Percentiles rank a stretch among this genome's conserved stretches.
Evolutionary conservation across 495 filamentous ascomycete species (phyloP).

Genomic region (Venustampulla echinocandica): DNA sequence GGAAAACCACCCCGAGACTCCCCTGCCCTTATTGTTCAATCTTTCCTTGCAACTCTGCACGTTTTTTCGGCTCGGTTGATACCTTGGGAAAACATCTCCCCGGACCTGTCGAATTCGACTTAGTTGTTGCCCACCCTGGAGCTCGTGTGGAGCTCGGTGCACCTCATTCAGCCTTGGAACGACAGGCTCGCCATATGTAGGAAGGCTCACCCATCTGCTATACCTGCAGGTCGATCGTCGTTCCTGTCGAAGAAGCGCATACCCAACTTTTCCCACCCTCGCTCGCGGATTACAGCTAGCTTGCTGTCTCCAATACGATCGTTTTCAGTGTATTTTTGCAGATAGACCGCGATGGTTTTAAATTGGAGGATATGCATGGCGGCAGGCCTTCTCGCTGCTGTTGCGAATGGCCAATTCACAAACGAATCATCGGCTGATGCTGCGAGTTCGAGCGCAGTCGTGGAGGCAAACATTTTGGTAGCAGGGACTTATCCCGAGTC

Average conservation of each 20-base stretch:
- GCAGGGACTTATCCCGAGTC: not conserved
- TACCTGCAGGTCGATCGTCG: constrained; percentile 5
- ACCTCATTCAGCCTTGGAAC: constrained; percentile 9
- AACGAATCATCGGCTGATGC: not conserved
- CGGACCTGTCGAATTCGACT: constrained; percentile 1
- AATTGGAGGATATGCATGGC: constrained; percentile 1
- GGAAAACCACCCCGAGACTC: not conserved
- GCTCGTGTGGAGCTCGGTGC: constrained; percentile 5
- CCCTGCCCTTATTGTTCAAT: not conserved
- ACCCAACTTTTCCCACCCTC: constrained; percentile 14
- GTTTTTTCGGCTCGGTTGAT: constrained; percentile 5
- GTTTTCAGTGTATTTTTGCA: constrained; percentile 2
- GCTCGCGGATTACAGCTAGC: constrained; percentile 13
- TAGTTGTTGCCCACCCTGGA: constrained; percentile 3
- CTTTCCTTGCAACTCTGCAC: constrained; percentile 1
- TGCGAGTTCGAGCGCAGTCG: not conserved
- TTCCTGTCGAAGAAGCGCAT: constrained; percentile 9
- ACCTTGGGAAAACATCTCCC: not conserved
- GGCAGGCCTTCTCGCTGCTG: constrained; percentile 5
- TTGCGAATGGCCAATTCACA: not conserved
- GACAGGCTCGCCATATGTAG: constrained; percentile 7
- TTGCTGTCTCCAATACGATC: constrained; percentile 13
- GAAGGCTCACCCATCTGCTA: constrained; percentile 3
- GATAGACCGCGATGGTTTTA: constrained; percentile 13
- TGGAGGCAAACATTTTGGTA: not conserved